Evolutionary conservation across 345 rosid genomes (phyloP), one percentile per base, ranked within the genome.

Genomic region (Arabis alpina): DNA sequence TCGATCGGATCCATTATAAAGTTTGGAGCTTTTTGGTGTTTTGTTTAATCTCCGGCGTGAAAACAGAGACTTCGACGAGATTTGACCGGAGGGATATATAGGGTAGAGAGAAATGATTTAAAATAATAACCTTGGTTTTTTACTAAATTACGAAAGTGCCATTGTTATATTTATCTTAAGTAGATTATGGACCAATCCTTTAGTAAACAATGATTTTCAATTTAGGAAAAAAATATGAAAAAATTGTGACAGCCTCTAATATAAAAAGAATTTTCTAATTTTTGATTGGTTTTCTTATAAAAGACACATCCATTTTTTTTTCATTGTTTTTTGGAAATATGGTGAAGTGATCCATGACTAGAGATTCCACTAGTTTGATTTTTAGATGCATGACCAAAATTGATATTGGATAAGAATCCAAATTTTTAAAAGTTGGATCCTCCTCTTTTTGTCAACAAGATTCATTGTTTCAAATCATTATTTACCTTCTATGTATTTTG

Each of bases 1-100:
- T 77, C 82, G 56, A 65, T 71, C 27, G 73, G 76, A 39, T 82
- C 82, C 67, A 66, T 39, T 39, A 19, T 28, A 66, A 66, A 59
- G 72, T 37, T 55, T 40, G 4, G 44, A 1, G 47, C 66, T 52
- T 67, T 66, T 52, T 67, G 10, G 6, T 42, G 1, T 5, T 16
- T 19, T 49, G 27, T n/a, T 70, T 48, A 13, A 25, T 69, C 49
- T 48, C 77, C 43, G 71, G 61, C 71, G 77, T 66, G 75, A 57
- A 65, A 70, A 76, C 64, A 61, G 73, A 58, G 72, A 76, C 71
- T 42, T 62, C 39, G 56, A 64, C 54, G 70, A 57, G 71, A 71
- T 42, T 70, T 73, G 80, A 76, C 76, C 60, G 27, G 76, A 56
- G 56, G 32, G 8, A 4, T 24, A 10, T 5, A 58, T 64, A 63